Conservation (phyloP, 495 filamentous ascomycete genomes). For the Penicillium soppii region DNA sequence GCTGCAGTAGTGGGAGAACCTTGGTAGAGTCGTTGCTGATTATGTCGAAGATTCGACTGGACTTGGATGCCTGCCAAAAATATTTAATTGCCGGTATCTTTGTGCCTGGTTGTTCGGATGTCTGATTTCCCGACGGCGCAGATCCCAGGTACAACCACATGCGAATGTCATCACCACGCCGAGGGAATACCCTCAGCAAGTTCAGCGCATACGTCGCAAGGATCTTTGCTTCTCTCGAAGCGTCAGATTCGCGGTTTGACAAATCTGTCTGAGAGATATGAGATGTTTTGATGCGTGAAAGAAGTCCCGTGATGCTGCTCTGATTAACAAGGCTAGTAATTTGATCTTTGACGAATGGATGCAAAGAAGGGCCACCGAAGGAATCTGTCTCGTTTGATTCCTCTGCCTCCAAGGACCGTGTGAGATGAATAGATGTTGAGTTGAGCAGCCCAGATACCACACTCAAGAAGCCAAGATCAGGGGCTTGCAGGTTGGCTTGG, state of each 20-base stretch:
- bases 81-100: slow-evolving; percentile 76
- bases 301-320: slow-evolving; percentile 58
- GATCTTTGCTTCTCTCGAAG: slow-evolving; percentile 61
- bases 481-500: slow-evolving; percentile 36
- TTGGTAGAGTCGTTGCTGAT: slow-evolving; percentile 59
- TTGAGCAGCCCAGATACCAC: slow-evolving; percentile 64
- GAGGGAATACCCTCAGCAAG: slow-evolving; percentile 81
- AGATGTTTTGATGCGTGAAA: slow-evolving; percentile 43
- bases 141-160: slow-evolving; percentile 93
- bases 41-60: slow-evolving; percentile 62
- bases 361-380: slow-evolving; percentile 38
- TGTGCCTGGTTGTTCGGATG: slow-evolving; percentile 34
- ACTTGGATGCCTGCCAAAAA: slow-evolving; percentile 78
- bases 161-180: slow-evolving; percentile 80
- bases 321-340: slow-evolving; percentile 65
- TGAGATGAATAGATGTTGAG: slow-evolving; percentile 59
- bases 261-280: slow-evolving; percentile 27
- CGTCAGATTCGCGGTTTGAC: slow-evolving; percentile 24
- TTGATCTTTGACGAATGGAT: slow-evolving; percentile 58
- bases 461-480: slow-evolving; percentile 60
- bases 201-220: slow-evolving; percentile 87
- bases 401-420: slow-evolving; percentile 53
- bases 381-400: slow-evolving; percentile 36
- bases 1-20: slow-evolving; percentile 58
- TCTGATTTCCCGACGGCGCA: slow-evolving; percentile 42